phyloP scores from a whole-genome alignment of 768 basidiomycete species.

The Leccinum broughii region DNA sequence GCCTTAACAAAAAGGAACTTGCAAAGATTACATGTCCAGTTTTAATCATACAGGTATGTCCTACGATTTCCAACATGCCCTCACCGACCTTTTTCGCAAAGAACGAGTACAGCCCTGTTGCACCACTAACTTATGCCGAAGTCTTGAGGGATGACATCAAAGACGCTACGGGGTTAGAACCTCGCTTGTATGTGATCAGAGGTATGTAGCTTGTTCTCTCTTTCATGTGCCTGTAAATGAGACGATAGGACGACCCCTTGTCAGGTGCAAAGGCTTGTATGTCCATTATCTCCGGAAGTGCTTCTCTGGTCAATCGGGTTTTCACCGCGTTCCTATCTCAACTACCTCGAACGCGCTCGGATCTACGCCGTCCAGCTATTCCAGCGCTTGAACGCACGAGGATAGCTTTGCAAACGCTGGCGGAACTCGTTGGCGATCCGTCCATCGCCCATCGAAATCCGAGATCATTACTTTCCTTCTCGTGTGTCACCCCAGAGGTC shows the following conservation, averaged over 20 bases:
- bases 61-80: neutral
- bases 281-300: conserved; percentile 52
- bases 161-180: conserved; percentile 46
- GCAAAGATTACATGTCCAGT: conserved; percentile 61
- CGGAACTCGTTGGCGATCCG: conserved; percentile 49
- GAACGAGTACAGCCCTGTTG: conserved; percentile 61
- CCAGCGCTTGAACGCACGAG: conserved; percentile 51
- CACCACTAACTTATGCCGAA: conserved; percentile 59
- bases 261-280: conserved; percentile 57
- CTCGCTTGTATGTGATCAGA: conserved; percentile 59
- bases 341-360: conserved; percentile 50
- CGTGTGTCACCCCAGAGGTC: conserved; percentile 54
- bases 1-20: conserved; percentile 47
- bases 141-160: conserved; percentile 47
- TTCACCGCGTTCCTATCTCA: conserved; percentile 62
- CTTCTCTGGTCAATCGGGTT: conserved; percentile 64
- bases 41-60: conserved; percentile 64
- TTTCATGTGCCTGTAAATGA: neutral
- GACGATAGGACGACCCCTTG: conserved; percentile 1
- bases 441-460: conserved; percentile 53
- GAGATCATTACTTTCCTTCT: conserved; percentile 66
- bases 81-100: conserved; percentile 27
- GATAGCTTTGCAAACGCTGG: conserved; percentile 51
- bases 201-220: conserved; percentile 38
- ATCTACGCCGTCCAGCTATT: conserved; percentile 40